phyloP scores from a whole-genome alignment of 2,329 filamentous ascomycete species.

The Arachnomyces sp. region DNA sequence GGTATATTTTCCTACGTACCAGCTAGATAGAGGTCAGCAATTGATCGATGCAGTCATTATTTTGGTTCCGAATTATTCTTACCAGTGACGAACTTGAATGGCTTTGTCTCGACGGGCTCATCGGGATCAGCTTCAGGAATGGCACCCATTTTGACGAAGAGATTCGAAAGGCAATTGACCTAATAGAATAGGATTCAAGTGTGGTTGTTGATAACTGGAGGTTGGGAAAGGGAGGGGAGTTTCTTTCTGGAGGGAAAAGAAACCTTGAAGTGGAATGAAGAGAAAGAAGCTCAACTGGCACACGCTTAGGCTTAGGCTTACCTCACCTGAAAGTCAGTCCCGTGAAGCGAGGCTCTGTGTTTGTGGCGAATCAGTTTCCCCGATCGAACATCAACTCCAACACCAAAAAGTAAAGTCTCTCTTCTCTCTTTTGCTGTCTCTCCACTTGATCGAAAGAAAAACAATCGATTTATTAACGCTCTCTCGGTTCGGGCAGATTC shows the following conservation, averaged over 20 bases:
- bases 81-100: conserved; percentile 99
- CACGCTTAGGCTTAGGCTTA: too few species aligned
- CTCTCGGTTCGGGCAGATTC: too few species aligned
- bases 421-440: too few species aligned
- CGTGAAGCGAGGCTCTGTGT: too few species aligned
- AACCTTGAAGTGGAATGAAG: too few species aligned
- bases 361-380: too few species aligned
- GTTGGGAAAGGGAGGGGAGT: conserved; percentile 17
- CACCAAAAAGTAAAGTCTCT: too few species aligned
- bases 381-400: too few species aligned
- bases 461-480: neutral
- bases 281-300: too few species aligned
- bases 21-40: conserved; percentile 28
- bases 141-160: conserved; percentile 72
- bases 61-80: conserved; percentile 36
- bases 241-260: too few species aligned
- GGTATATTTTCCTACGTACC: conserved; percentile 36
- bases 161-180: conserved; percentile 24
- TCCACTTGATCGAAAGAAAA: neutral
- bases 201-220: conserved; percentile 20
- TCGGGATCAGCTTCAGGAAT: conserved; percentile 52
- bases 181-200: conserved; percentile 1
- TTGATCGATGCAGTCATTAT: conserved; percentile 20
- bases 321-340: too few species aligned
- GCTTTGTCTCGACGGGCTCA: conserved; percentile 85